Percentiles rank a stretch among this genome's conserved stretches.
Evolutionary conservation across 345 rosid genomes (phyloP).

Genomic region (Eutrema japonicum): DNA sequence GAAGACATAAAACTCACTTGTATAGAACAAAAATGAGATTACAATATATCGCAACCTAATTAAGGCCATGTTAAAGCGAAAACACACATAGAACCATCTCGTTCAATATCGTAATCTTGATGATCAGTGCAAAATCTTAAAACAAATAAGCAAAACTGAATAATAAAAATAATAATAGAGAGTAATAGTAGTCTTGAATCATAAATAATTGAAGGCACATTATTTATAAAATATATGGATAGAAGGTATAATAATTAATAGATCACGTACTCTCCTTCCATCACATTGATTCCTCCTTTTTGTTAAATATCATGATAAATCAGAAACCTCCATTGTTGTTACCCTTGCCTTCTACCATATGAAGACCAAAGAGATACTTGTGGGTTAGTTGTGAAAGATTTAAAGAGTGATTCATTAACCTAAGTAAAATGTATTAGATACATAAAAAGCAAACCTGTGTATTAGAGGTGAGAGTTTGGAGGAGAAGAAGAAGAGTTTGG

Average conservation of each 20-base stretch:
- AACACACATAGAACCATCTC: constrained; percentile 26
- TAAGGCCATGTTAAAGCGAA: constrained; percentile 18
- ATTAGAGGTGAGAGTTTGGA: constrained; percentile 40
- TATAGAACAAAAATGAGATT: constrained; percentile 18
- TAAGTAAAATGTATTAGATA: neutral
- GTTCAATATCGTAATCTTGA: constrained; percentile 17
- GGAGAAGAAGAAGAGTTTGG: constrained; percentile 59
- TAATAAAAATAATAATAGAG: constrained; percentile 2
- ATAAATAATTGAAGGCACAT: neutral
- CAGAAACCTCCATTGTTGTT: constrained; percentile 32
- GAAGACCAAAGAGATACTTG: constrained; percentile 7
- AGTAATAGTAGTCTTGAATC: constrained; percentile 14
- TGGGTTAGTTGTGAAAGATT: constrained; percentile 7
- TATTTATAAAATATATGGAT: constrained; percentile 7
- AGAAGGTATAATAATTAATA: constrained; percentile 5
- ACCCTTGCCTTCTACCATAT: constrained; percentile 16
- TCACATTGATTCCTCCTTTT: constrained; percentile 20
- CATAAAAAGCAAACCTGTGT: constrained; percentile 18
- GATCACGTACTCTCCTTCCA: constrained; percentile 23
- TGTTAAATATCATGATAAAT: constrained; percentile 24
- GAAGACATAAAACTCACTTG: constrained; percentile 19
- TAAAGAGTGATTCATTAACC: neutral
- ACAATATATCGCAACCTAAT: constrained; percentile 25
- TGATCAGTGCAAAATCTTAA: constrained; percentile 10
- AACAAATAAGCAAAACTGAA: constrained; percentile 33